Evolutionary conservation across 305 asterid species (phyloP), one percentile per base, ranked within the genome.

Genomic region (Plantago rigida): DNA sequence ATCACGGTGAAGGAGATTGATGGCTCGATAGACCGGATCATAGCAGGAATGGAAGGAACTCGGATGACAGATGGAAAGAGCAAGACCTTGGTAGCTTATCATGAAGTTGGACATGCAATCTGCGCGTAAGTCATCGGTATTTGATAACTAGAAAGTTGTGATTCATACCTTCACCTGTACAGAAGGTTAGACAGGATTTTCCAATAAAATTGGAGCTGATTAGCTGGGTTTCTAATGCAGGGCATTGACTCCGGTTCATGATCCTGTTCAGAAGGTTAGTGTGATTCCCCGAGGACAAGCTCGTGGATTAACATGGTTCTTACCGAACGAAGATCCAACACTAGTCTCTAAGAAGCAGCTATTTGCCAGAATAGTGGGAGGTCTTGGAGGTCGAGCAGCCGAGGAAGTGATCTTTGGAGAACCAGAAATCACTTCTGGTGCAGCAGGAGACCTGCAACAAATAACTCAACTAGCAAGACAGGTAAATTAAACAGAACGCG

Each of bases 21-120:
- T 5, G 92, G 82, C 51, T 72, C 95, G 1, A 80, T 84, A 0
- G 93, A 84, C 60, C 73, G 89, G 5, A 82, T 86, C 34, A 81
- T 84, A 2, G 95, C 95, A 29, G 92, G 95, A 71, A 82, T 84
- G 87, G 93, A 86, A 51, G 89, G 89, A 68, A 84, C 92, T 36
- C 62, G 56, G 47, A 84, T 86, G 87, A 84, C 87, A 0, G 86
- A 84, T 49, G 89, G 87, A 13, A 84, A 81, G 69, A 84, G 72
- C 84, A 84, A 84, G 83, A 74, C 72, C 56, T 63, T 86, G 36
- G 88, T 81, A 1, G 87, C 91, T 7, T 86, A 83, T 51, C 91
- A 83, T 65, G 88, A 83, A 72, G 72, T 81, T 13, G 88, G 89
- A 3, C 94, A 86, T 36, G 91, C 82, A 13, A 68, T 79, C 39